Evolutionary conservation across 116 monocot species (phyloP), one percentile per base, ranked within the genome.

Genomic region (Dioscorea cayenensis): DNA sequence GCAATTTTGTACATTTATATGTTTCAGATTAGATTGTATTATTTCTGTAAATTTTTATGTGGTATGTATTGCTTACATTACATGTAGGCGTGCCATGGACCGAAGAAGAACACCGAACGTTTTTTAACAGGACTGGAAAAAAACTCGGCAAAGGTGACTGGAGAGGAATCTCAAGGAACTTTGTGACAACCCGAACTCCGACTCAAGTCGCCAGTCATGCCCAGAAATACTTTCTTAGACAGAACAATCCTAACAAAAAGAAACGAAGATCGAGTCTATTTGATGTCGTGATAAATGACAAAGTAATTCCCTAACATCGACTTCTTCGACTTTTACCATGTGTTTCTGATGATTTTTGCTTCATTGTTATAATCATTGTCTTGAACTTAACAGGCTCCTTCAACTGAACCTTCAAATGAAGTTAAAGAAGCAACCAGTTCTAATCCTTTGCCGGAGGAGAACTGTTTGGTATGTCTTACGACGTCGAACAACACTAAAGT

Each of bases 121-220:
- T 94, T n/a, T 60, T 73, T 94, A n/a, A 71, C 72, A 29, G 94
- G 94, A 22, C 76, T 94, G 35, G 83, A 85, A 51, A n/a, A n/a
- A 85, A 81, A 76, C 87, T 94, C 13, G 94, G 90, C 16, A 94
- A 89, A 65, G 94, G 94, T 1, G 94, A 94, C 48, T 94, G 94
- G 94, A 81, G 94, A 71, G 94, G 94, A 43, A 94, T 94, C 21
- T 90, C 94, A 4, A 87, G 76, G 81, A 80, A 84, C 22, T 94
- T 81, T 72, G 94, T 94, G 63, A 81, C 73, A 7, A 90, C 83
- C 1, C 81, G 94, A 77, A 94, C 94, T 51, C 90, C 94, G 23
- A 94, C 94, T 4, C 94, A 94, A 75, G 90, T 90, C 0, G 94
- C 94, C 14, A 94, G 94, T 35, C 94, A 94, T 66, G 94, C 94